Conservation (phyloP, 2,329 filamentous ascomycete species). For the Leptographium lundbergii region DNA sequence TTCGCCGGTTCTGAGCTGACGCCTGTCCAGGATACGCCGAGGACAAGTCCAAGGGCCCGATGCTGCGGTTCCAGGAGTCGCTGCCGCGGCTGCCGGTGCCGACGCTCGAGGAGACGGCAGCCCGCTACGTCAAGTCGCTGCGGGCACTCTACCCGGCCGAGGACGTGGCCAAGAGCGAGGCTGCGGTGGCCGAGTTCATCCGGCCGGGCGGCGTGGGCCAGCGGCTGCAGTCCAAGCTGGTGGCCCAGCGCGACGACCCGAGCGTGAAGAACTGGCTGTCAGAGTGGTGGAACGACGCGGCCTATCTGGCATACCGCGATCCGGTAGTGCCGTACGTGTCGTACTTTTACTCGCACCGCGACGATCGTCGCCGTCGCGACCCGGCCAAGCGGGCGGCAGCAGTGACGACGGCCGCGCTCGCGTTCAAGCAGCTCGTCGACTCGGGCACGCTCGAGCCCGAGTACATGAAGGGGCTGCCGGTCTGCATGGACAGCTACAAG, state of each 20-base stretch:
- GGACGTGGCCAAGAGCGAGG: conserved; percentile 62
- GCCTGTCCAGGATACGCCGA: conserved; percentile 57
- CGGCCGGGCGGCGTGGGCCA: conserved; percentile 74
- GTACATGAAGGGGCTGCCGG: conserved; percentile 95
- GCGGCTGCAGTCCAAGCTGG: conserved; percentile 75
- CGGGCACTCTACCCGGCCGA: conserved; percentile 56
- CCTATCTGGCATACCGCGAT: conserved; percentile 87
- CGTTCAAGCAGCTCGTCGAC: conserved; percentile 93
- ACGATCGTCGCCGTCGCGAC: conserved; percentile 77
- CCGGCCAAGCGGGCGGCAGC: conserved; percentile 89
- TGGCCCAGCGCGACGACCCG: conserved; percentile 67
- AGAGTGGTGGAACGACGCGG: conserved; percentile 96
- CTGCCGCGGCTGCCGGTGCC: conserved; percentile 69
- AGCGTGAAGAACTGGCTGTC: conserved; percentile 85
- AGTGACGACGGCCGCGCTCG: conserved; percentile 70
- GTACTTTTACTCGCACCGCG: conserved; percentile 98
- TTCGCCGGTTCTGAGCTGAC: background rate
- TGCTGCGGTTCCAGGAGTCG: conserved; percentile 80
- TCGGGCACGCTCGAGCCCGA: conserved; percentile 75
- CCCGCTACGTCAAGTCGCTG: conserved; percentile 68
- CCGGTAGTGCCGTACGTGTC: conserved; percentile 96
- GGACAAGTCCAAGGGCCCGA: conserved; percentile 64
- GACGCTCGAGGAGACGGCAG: conserved; percentile 68
- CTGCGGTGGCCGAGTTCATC: conserved; percentile 79
- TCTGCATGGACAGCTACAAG: conserved; percentile 97